Conservation (phyloP, 768 basidiomycete genomes). For the Pleurotus eryngii region DNA sequence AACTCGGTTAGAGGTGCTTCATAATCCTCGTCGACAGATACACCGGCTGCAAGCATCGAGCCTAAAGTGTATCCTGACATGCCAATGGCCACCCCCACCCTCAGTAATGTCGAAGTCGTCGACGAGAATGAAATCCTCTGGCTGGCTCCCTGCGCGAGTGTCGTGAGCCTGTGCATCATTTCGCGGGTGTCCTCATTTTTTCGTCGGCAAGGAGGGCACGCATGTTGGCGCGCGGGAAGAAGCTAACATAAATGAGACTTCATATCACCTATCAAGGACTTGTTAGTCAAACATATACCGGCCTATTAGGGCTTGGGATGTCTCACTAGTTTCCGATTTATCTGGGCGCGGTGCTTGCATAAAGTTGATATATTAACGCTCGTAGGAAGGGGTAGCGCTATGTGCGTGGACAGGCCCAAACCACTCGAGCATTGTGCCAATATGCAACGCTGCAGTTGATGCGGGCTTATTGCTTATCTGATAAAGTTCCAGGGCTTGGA, state of each 20-base stretch:
- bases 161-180: conserved; percentile 8
- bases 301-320: neutral
- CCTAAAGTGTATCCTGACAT: neutral
- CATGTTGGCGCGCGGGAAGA: conserved; percentile 12
- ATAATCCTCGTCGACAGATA: neutral
- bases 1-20: neutral
- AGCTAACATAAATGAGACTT: conserved; percentile 13
- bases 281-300: neutral
- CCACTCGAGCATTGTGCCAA: conserved; percentile 12
- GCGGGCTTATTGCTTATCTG: conserved; percentile 15
- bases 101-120: conserved; percentile 2
- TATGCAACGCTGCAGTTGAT: conserved; percentile 19
- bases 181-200: neutral
- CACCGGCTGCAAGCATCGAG: neutral
- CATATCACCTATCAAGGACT: conserved; percentile 11
- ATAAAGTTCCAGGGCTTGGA: conserved; percentile 10
- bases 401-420: conserved; percentile 25
- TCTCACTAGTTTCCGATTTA: conserved; percentile 19
- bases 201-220: conserved; percentile 12
- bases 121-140: conserved; percentile 11
- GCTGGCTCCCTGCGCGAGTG: conserved; percentile 13
- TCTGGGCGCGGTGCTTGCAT: conserved; percentile 19
- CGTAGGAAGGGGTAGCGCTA: conserved; percentile 23
- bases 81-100: neutral
- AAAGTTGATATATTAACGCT: conserved; percentile 24